Evolutionary conservation across 345 rosid genomes (phyloP).

Genomic region (Syzygium aqueum): DNA sequence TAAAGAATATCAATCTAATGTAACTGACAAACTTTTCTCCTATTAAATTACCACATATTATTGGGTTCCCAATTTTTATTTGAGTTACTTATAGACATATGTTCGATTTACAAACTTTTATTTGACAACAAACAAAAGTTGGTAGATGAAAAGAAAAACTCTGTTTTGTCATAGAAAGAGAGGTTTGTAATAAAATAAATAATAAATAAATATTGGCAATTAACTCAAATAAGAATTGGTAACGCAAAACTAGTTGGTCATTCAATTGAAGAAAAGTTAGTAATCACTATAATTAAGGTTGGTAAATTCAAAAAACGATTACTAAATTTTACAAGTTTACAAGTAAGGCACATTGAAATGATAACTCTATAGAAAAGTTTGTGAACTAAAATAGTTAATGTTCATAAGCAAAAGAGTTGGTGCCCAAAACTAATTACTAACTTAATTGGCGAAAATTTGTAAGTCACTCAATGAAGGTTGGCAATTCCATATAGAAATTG

Average conservation of each 20-base stretch:
- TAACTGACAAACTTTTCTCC: not conserved
- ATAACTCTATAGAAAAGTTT: not conserved
- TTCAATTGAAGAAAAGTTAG: not conserved
- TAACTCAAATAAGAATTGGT: no score
- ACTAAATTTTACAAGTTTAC: not conserved
- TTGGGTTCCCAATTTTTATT: not conserved
- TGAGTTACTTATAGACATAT: not conserved
- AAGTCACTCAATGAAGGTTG: not conserved
- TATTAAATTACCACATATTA: not conserved
- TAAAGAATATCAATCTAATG: not conserved
- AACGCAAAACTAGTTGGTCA: not conserved
- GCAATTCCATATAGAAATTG: not conserved
- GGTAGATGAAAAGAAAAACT: not conserved
- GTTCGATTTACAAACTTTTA: not conserved
- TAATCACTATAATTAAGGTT: not conserved
- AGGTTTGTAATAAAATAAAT: not conserved
- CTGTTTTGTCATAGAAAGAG: not conserved
- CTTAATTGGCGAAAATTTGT: not conserved
- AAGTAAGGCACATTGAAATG: not conserved
- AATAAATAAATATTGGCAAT: no score
- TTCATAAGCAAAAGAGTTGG: not conserved
- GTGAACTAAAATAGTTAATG: not conserved
- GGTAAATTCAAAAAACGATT: not conserved
- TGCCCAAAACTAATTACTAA: not conserved
- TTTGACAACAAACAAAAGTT: not conserved